Evolutionary conservation across 768 basidiomycete genomes (phyloP).

Genomic region (Trametes coccinea): DNA sequence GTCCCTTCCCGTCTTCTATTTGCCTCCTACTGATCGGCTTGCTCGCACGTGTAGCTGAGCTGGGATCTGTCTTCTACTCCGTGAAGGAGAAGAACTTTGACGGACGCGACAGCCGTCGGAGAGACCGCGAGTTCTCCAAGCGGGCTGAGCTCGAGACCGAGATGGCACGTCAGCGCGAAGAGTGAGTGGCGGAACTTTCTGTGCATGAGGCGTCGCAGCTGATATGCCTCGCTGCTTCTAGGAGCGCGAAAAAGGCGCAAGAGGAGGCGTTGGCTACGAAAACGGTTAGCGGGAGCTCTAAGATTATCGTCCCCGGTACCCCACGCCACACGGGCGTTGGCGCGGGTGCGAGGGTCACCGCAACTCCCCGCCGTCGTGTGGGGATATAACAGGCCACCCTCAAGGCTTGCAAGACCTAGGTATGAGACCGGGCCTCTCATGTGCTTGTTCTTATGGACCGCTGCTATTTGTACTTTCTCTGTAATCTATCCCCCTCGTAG

Average conservation of each 20-base stretch:
- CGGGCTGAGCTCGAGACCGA: slow-evolving; percentile 89
- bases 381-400: slow-evolving; percentile 48
- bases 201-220: not conserved
- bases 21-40: slow-evolving; percentile 10
- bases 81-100: slow-evolving; percentile 99
- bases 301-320: slow-evolving; percentile 79
- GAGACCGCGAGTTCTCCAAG: slow-evolving; percentile 89
- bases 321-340: slow-evolving; percentile 71
- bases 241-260: slow-evolving; percentile 60
- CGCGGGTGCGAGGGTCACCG: slow-evolving; percentile 60
- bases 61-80: slow-evolving; percentile 96
- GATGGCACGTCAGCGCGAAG: slow-evolving; percentile 83
- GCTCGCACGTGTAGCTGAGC: slow-evolving; percentile 61
- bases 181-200: slow-evolving; percentile 39
- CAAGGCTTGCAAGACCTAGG: not conserved
- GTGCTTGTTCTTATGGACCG: not conserved
- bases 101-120: slow-evolving; percentile 73
- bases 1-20: not conserved
- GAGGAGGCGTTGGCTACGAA: slow-evolving; percentile 61
- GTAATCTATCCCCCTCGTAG: not conserved
- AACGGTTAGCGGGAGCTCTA: slow-evolving; percentile 53
- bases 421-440: too few relatives aligned
- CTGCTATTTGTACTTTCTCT: not conserved
- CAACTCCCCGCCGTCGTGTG: slow-evolving; percentile 72
- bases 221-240: slow-evolving; percentile 30